Percentiles rank a stretch among this genome's conserved stretches.
Conservation (phyloP, 768 basidiomycete species). For the Boletus speciosus region DNA sequence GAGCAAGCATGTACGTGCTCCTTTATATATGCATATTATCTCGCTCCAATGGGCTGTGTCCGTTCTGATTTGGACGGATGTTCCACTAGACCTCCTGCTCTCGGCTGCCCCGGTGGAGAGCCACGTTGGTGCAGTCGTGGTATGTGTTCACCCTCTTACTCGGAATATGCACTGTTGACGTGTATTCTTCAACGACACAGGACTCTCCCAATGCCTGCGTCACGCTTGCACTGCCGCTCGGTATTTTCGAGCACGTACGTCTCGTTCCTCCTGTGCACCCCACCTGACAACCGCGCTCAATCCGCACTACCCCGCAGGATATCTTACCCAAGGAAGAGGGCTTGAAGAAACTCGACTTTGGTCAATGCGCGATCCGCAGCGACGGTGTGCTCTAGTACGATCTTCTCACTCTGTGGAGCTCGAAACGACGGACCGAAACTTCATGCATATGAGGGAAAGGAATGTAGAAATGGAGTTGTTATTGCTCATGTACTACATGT, state of each 20-base stretch:
- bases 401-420: not conserved
- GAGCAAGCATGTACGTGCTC: slow-evolving; percentile 64
- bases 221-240: slow-evolving; percentile 69
- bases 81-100: slow-evolving; percentile 53
- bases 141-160: slow-evolving; percentile 30
- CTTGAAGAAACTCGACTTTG: slow-evolving; percentile 53
- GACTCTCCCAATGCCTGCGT: slow-evolving; percentile 80
- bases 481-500: not conserved
- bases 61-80: not conserved
- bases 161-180: not conserved
- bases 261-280: not conserved
- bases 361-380: slow-evolving; percentile 64
- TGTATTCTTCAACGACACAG: slow-evolving; percentile 33
- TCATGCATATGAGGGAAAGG: not conserved
- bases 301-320: slow-evolving; percentile 39
- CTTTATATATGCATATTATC: not conserved
- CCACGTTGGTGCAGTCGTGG: slow-evolving; percentile 68
- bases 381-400: slow-evolving; percentile 49
- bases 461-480: not conserved
- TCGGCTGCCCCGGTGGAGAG: slow-evolving; percentile 69
- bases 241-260: slow-evolving; percentile 69
- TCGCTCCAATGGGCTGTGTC: no score
- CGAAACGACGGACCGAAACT: not conserved
- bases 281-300: not conserved
- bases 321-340: slow-evolving; percentile 66